Base-by-base conservation (phyloP, 805 yeast genomes). In the Maudiozyma bulderi region DNA sequence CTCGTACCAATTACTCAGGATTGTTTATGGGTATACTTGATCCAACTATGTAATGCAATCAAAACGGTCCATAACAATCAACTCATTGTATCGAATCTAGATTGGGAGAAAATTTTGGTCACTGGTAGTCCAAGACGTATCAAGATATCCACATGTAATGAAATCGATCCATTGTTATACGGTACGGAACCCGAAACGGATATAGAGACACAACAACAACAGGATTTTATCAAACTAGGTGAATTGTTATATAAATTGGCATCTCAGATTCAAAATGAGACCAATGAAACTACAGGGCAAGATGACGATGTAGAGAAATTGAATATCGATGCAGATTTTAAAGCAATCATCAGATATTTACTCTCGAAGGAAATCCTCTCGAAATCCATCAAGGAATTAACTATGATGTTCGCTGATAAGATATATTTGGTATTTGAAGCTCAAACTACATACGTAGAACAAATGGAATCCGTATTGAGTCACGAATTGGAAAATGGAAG, bases 401-500 rank as follows among this genome's bases (percentile, higher is more conserved):
- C 69, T 49, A 53, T 53, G n/a, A 26, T 71, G 14, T 71, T 78
- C 39, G 67, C 73, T 7, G 70, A 74, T 31, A 73, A 73, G 40
- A 61, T 81, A 43, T 53, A 42, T 30, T 39, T 47, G n/a, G 44
- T 30, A 11, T 65, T 81, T 50, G 65, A 66, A 35, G 59, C 74
- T 5, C 53, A 80, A 43, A 76, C 82, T 57, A 75, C 75, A 2
- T 67, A 72, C 47, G 67, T 75, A 5, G 93, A 85, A 57, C 76
- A 67, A 57, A 71, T 76, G 55, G 90, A 84, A 61, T 68, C 77
- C 3, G 78, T 76, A 52, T 67, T 93, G 39, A 64, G 79, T 13
- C 74, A 76, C 48, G 98, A 91, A 64, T 68, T 90, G 29, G 98
- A 93, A 64, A 93, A 93, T 65, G 93, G 86, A 3, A 73, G 98